Base-by-base conservation (phyloP, 2,329 filamentous ascomycete species). In the Metarhizium guizhouense region DNA sequence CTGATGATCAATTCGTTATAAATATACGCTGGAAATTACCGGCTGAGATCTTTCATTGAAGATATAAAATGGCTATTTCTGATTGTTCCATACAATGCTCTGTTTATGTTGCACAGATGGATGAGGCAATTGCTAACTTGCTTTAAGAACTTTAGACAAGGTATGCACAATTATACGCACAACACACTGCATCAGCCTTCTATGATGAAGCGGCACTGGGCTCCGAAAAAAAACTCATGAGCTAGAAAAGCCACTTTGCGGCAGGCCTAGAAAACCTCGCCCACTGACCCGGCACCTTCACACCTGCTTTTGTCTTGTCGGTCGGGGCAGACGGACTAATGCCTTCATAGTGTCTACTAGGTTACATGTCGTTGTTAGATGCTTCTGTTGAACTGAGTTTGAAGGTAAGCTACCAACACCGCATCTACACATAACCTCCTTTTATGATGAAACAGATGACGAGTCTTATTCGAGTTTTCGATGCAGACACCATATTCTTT, bases 211-310 rank as follows among this genome's bases (percentile, higher is more conserved):
- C 75, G 89, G 91, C 91, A 96, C 91, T 96, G 91, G 91, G 91
- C 91, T 93, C 91, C 87, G 90, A 95, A 78, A 94, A 77, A 65
- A 72, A 57, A 72, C 32, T 55, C 59, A 84, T 84, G 90, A 90
- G 91, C 78, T 69, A 61, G 88, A 91, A 84, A 83, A 87, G 83
- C 90, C 90, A 89, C 75, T 82, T 88, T 89, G 90, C 75, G 90
- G 89, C 90, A 95, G 90, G 91, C 91, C 90, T 96, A 95, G 90
- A 95, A 96, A 96, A 95, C 92, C 91, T 95, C 85, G 90, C 89
- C 91, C 88, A 93, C 91, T 95, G 91, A 95, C 75, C 65, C 58
- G 56, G 60, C 58, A 61, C 51, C 54, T 55, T 63, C 59, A 56
- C 54, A 61, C 54, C 53, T 58, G 5, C 36, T 14, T 14, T 18